Evolutionary conservation across 129 eudicot genomes (phyloP).

Genomic region (Kitagawia praeruptora): DNA sequence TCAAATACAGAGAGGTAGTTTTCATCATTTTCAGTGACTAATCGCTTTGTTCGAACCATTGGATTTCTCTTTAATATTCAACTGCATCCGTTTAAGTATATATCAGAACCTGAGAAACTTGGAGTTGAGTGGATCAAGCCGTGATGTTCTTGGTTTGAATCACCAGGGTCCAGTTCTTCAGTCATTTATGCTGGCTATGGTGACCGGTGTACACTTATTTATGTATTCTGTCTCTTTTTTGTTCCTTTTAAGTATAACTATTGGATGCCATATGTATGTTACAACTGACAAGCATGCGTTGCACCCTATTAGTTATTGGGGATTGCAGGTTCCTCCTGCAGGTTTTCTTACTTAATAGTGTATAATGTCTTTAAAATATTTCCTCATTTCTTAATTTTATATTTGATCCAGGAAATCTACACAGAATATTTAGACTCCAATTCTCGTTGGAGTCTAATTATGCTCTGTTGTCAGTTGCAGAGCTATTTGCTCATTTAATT

Average conservation of each 20-base stretch:
- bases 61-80: neutral
- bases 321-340: constrained; percentile 24
- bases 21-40: constrained; percentile 24
- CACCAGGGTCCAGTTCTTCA: neutral
- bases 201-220: neutral
- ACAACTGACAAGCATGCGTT: constrained; percentile 18
- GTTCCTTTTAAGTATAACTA: neutral
- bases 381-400: constrained; percentile 1
- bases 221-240: neutral
- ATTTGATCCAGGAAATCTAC: constrained; percentile 21
- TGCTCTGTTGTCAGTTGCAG: constrained; percentile 23
- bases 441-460: constrained; percentile 16
- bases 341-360: neutral
- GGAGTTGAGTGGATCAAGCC: constrained; percentile 5
- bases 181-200: neutral
- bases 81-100: neutral
- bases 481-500: constrained; percentile 3
- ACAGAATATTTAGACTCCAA: constrained; percentile 17
- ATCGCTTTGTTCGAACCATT: constrained; percentile 12
- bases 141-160: constrained; percentile 4
- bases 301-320: constrained; percentile 12
- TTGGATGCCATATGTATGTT: constrained; percentile 12
- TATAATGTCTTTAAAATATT: neutral
- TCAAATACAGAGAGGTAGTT: constrained; percentile 7
- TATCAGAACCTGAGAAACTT: neutral